Evolutionary conservation across 2,329 filamentous ascomycete species (phyloP).

Genomic region (Pezicula neosporulosa): DNA sequence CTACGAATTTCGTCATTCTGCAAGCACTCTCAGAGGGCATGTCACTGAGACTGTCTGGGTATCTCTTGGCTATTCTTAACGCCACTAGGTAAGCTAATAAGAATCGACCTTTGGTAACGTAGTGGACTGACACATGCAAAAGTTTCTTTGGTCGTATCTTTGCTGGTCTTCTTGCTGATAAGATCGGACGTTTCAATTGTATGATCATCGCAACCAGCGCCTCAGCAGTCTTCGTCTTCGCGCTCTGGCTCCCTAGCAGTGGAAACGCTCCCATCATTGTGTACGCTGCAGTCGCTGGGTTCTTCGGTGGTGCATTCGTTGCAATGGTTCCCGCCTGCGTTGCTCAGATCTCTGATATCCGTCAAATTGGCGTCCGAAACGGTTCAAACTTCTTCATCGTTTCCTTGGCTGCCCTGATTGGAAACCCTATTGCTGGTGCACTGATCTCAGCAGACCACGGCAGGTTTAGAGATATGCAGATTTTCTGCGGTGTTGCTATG

Average conservation of each 20-base stretch:
- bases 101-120: not conserved
- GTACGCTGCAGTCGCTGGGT: conserved; percentile 62
- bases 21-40: conserved; percentile 42
- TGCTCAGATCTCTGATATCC: conserved; percentile 64
- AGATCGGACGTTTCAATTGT: conserved; percentile 48
- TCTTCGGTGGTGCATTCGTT: conserved; percentile 61
- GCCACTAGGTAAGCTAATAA: conserved; percentile 21
- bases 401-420: conserved; percentile 59
- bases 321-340: conserved; percentile 58
- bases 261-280: conserved; percentile 53
- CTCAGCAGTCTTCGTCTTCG: conserved; percentile 41
- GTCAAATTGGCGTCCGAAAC: conserved; percentile 64
- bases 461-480: not conserved
- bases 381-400: conserved; percentile 59
- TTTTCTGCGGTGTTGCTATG: not conserved
- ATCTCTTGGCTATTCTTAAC: conserved; percentile 49
- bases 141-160: conserved; percentile 50
- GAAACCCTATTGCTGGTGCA: conserved; percentile 61
- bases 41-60: conserved; percentile 37
- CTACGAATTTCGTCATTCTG: conserved; percentile 37
- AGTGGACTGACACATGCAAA: no score
- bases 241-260: conserved; percentile 45
- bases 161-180: conserved; percentile 47
- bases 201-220: conserved; percentile 11
- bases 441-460: conserved; percentile 26